Percentiles rank a stretch among this genome's conserved stretches.
Evolutionary conservation across 805 yeast species (phyloP).

Genomic region (Metschnikowia anglica): DNA sequence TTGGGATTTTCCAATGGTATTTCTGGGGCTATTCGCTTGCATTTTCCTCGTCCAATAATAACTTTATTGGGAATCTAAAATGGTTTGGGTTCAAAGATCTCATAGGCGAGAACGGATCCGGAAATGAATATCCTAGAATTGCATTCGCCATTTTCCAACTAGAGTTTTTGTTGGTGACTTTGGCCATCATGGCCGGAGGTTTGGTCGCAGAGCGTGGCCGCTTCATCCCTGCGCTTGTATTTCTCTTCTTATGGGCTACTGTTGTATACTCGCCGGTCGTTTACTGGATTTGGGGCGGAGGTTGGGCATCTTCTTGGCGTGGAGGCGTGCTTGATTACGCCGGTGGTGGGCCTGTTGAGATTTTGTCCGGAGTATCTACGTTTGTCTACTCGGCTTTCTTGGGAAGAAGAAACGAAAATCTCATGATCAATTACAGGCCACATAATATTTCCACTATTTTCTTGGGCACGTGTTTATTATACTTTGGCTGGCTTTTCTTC

Average conservation of each 20-base stretch:
- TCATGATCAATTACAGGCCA: constrained; percentile 86
- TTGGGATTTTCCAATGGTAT: constrained; percentile 88
- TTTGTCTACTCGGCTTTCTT: constrained; percentile 78
- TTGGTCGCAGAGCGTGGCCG: constrained; percentile 87
- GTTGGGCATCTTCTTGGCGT: constrained; percentile 76
- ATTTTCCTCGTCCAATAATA: constrained; percentile 76
- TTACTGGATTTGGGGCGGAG: constrained; percentile 94
- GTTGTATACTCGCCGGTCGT: constrained; percentile 93
- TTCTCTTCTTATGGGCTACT: constrained; percentile 86
- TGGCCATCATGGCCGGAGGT: constrained; percentile 89
- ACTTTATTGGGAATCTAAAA: constrained; percentile 83
- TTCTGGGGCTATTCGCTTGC: constrained; percentile 97
- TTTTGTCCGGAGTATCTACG: constrained; percentile 87
- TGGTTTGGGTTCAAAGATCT: constrained; percentile 80
- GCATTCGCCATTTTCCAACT: constrained; percentile 86
- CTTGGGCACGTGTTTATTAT: constrained; percentile 79
- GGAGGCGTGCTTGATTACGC: constrained; percentile 97
- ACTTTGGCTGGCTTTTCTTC: constrained; percentile 97
- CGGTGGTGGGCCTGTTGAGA: constrained; percentile 97
- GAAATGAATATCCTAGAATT: constrained; percentile 68
- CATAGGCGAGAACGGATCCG: constrained; percentile 44
- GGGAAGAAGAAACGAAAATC: constrained; percentile 73
- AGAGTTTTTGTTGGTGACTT: constrained; percentile 88
- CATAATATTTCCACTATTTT: constrained; percentile 92
- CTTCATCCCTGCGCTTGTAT: constrained; percentile 77